Evolutionary conservation across 345 rosid species (phyloP), one percentile per base, ranked within the genome.

Genomic region (Bruguiera parviflora): DNA sequence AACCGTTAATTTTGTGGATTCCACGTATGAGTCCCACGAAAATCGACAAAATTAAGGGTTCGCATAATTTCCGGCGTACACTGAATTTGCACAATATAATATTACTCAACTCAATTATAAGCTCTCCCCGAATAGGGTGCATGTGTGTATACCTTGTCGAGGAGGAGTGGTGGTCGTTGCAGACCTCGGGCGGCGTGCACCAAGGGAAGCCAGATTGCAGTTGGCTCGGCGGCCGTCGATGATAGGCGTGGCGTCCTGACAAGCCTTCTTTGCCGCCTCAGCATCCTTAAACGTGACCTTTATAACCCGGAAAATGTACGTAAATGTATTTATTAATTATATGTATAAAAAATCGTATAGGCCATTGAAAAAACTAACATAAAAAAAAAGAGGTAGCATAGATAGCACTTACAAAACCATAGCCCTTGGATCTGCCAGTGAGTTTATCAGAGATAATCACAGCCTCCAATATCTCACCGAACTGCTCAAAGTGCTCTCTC

Each of bases 391-490:
- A 20, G 27, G 4, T 16, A 16, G 13, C 21, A 46, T 8, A 27
- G 18, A 67, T 7, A 33, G 51, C 3, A 69, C 86, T 75, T 74
- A 95, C 99, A 70, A 95, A 95, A 61, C 99, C 99, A 31, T 92
- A 95, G 83, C 97, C 99, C 81, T 95, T 95, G 89, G 99, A 95
- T 77, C 99, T 83, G 60, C 92, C 95, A 21, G 99, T 88, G 83
- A 88, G 47, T 70, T 92, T 92, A 69, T 95, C 97, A 61, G 88
- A 88, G 77, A 95, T 95, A 67, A 95, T 87, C 65, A 95, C 99
- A 27, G 99, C 96, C 75, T 95, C 99, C 64, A 95, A 73, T 83
- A 95, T 95, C 52, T 92, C 89, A 61, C 99, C 99, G 37, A 74
- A 95, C 84, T 83, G 88, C n/a, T 89, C 90, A 64, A 89, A 95